Evolutionary conservation across 2,329 filamentous ascomycete species (phyloP).

Genomic region (Paracoccidioides lutzii): DNA sequence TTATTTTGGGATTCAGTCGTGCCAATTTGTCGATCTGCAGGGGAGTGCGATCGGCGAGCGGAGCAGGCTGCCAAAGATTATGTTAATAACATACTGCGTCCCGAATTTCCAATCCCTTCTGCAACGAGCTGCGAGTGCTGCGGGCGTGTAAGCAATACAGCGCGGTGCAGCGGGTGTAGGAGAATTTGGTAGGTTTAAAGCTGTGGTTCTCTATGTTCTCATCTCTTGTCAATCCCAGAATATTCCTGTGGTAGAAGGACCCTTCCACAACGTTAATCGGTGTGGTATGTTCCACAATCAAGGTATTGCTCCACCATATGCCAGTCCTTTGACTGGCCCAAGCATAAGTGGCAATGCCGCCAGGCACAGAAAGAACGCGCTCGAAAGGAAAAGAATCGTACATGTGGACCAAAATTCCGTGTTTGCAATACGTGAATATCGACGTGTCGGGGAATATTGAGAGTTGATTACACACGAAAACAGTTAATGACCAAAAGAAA

Average conservation of each 20-base stretch:
- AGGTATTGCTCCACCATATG: constrained; percentile 4
- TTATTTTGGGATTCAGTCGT: constrained; percentile 19
- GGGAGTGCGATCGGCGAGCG: neutral
- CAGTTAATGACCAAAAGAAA: too few species aligned
- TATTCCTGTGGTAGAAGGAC: too few species aligned
- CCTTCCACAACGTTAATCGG: too few species aligned
- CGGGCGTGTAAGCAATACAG: neutral
- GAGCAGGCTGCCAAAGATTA: neutral
- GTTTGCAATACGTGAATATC: neutral
- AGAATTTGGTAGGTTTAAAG: neutral
- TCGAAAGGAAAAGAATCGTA: neutral
- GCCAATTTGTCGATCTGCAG: neutral
- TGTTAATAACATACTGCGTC: neutral
- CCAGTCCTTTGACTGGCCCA: neutral
- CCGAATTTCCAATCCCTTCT: neutral
- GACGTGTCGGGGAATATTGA: neutral
- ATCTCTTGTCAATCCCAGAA: too few species aligned
- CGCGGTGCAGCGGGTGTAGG: neutral
- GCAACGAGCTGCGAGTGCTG: neutral
- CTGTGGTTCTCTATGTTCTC: neutral
- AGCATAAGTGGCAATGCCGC: constrained; percentile 4
- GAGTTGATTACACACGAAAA: too few species aligned
- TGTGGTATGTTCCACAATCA: neutral
- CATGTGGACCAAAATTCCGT: neutral
- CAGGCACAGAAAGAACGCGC: constrained; percentile 2